phyloP scores from a whole-genome alignment of 495 filamentous ascomycete species.

The Aspergillus haitiensis region DNA sequence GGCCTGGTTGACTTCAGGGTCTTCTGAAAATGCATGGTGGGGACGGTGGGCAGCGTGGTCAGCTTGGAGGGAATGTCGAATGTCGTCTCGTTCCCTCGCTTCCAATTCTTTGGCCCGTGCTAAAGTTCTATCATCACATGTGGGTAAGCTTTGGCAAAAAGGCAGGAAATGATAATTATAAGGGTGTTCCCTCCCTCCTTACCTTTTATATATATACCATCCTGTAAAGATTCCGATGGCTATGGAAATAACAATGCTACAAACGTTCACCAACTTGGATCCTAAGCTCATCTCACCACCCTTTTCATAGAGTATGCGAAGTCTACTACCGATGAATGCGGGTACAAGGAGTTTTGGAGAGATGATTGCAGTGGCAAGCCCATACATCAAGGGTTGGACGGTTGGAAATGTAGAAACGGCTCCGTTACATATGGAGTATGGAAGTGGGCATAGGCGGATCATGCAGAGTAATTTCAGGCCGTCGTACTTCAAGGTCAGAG shows the following conservation, averaged over 20 bases:
- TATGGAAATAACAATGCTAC: constrained; percentile 71
- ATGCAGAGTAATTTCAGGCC: constrained; percentile 86
- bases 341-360: constrained; percentile 87
- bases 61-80: constrained; percentile 40
- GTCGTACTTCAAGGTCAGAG: constrained; percentile 72
- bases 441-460: constrained; percentile 90
- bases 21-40: constrained; percentile 47
- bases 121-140: constrained; percentile 58
- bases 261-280: constrained; percentile 70
- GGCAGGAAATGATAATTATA: neutral
- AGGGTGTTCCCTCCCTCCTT: constrained; percentile 2
- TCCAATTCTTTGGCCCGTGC: constrained; percentile 82
- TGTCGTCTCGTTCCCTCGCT: constrained; percentile 65
- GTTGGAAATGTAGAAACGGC: constrained; percentile 92
- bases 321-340: constrained; percentile 80
- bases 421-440: constrained; percentile 93
- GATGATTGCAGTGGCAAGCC: constrained; percentile 72
- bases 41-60: constrained; percentile 44
- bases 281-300: constrained; percentile 56
- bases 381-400: constrained; percentile 73
- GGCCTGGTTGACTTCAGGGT: constrained; percentile 44
- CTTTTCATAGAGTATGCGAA: constrained; percentile 67
- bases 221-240: constrained; percentile 74
- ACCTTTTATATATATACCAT: constrained; percentile 79
- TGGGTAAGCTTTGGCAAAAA: neutral